These are phyloP conservation scores for Yamadazyma philogaea DNA, from an alignment of 805 yeast species.

Conservation along the genomic window DNA sequence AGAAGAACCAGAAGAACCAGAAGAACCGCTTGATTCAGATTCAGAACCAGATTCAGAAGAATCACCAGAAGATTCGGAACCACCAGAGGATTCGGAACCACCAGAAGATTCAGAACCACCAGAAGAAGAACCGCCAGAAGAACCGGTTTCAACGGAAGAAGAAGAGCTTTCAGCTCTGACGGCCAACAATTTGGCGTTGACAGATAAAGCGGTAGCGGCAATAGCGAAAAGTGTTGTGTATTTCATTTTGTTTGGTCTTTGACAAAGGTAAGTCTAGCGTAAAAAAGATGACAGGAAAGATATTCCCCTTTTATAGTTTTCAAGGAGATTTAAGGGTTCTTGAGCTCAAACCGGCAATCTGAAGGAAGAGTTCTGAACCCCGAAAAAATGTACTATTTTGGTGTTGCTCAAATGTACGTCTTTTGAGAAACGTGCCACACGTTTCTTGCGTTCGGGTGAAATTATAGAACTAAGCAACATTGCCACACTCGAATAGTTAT, in stretches of 20 bases:
- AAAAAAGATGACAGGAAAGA: too few species aligned
- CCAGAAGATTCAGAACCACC: constrained; percentile 7
- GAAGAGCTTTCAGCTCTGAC: constrained; percentile 8
- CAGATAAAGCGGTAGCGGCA: constrained; percentile 9
- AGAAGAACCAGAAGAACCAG: constrained; percentile 6
- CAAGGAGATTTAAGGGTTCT: background rate
- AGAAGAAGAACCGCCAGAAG: constrained; percentile 2
- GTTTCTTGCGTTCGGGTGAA: constrained; percentile 1
- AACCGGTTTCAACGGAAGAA: constrained; percentile 10
- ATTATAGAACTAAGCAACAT: constrained; percentile 1
- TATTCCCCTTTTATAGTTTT: constrained; percentile 3
- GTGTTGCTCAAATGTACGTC: constrained; percentile 3
- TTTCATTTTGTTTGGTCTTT: constrained; percentile 8
- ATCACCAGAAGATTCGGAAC: constrained; percentile 3
- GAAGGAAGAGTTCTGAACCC: constrained; percentile 2
- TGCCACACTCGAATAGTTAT: constrained; percentile 1
- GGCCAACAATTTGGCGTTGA: constrained; percentile 15
- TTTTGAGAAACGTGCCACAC: constrained; percentile 7
- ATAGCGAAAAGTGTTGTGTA: constrained; percentile 12
- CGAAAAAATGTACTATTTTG: background rate
- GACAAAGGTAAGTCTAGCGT: background rate
- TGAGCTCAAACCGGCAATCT: background rate
- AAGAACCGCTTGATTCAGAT: constrained; percentile 1
- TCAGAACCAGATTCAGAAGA: constrained; percentile 7
- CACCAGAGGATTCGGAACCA: background rate